Percentiles rank a stretch among this genome's conserved stretches.
Evolutionary conservation across 108 stramenopile genomes (phyloP).

Genomic region (Pseudonitzschia pungens): DNA sequence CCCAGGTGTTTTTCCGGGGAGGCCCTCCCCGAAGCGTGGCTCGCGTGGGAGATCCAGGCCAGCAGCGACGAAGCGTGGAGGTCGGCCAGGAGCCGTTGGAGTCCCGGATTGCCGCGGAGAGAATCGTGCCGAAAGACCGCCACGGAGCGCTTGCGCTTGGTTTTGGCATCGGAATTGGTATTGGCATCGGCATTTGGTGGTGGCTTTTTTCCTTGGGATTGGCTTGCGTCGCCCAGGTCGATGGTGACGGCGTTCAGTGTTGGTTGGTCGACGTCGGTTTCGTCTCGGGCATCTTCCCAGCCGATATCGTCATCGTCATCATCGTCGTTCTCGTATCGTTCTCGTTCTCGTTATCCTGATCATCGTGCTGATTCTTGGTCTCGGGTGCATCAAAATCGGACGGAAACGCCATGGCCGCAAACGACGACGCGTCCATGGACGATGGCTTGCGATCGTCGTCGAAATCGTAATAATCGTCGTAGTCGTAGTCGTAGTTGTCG

Average conservation of each 20-base stretch:
- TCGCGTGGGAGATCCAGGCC: conserved; percentile 31
- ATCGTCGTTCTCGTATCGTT: conserved; percentile 25
- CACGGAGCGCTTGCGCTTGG: conserved; percentile 29
- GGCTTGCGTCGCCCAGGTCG: background rate
- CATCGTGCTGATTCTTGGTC: background rate
- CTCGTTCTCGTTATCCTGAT: background rate
- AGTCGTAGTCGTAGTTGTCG: background rate
- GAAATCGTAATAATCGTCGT: background rate
- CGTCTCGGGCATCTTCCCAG: conserved; percentile 33
- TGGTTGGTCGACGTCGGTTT: conserved; percentile 36
- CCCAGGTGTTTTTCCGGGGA: conserved; percentile 24
- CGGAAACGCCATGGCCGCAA: background rate
- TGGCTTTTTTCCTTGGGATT: background rate
- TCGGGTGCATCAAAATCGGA: conserved; percentile 15
- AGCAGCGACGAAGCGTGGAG: conserved; percentile 59
- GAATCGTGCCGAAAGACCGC: conserved; percentile 39
- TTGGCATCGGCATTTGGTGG: conserved; percentile 1
- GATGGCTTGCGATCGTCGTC: conserved; percentile 7
- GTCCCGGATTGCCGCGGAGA: conserved; percentile 32
- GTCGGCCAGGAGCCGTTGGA: conserved; percentile 39
- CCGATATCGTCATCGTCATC: conserved; percentile 27
- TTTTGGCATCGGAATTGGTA: conserved; percentile 28
- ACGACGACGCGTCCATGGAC: conserved; percentile 1
- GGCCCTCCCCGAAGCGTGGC: conserved; percentile 35
- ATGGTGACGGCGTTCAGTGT: conserved; percentile 8